Evolutionary conservation across 2,329 filamentous ascomycete genomes (phyloP).

Genomic region (Chaetomium globosum): DNA sequence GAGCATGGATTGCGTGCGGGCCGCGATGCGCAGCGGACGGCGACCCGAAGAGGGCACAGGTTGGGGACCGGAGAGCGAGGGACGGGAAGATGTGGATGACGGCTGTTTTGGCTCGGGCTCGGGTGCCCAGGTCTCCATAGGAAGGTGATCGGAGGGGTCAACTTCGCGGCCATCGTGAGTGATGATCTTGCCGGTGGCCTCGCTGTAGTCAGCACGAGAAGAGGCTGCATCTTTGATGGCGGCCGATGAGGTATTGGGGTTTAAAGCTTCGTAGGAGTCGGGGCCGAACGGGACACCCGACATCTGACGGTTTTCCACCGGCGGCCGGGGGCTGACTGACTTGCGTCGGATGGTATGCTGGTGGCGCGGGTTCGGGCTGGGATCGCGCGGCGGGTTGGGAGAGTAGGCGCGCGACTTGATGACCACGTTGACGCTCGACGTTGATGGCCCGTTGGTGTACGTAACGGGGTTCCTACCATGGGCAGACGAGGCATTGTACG

Average conservation of each 20-base stretch:
- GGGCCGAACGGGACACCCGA: slow-evolving; percentile 72
- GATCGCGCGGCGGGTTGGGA: slow-evolving; percentile 44
- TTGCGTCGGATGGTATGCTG: slow-evolving; percentile 64
- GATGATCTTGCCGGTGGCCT: slow-evolving; percentile 69
- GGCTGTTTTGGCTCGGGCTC: slow-evolving; percentile 68
- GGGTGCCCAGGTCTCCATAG: slow-evolving; percentile 75
- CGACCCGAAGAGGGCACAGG: slow-evolving; percentile 55
- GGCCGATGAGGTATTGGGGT: slow-evolving; percentile 56
- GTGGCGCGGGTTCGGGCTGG: slow-evolving; percentile 42
- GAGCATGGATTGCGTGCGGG: slow-evolving; percentile 54
- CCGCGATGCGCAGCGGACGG: slow-evolving; percentile 54
- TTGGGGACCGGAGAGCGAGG: slow-evolving; percentile 56
- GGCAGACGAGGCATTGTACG: slow-evolving; percentile 45
- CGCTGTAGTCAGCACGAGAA: slow-evolving; percentile 49
- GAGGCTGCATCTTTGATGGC: slow-evolving; percentile 40
- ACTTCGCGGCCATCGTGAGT: slow-evolving; percentile 75
- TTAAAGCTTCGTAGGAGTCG: slow-evolving; percentile 74
- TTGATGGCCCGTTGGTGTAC: slow-evolving; percentile 44
- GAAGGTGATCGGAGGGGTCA: slow-evolving; percentile 79
- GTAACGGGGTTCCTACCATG: slow-evolving; percentile 50
- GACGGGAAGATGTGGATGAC: slow-evolving; percentile 45
- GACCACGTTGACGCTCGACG: slow-evolving; percentile 39
- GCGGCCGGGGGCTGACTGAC: slow-evolving; percentile 72
- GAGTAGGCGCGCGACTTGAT: slow-evolving; percentile 49
- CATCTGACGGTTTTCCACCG: slow-evolving; percentile 51